Conservation (phyloP, 331 rosid species). For the Quercus lobata region DNA sequence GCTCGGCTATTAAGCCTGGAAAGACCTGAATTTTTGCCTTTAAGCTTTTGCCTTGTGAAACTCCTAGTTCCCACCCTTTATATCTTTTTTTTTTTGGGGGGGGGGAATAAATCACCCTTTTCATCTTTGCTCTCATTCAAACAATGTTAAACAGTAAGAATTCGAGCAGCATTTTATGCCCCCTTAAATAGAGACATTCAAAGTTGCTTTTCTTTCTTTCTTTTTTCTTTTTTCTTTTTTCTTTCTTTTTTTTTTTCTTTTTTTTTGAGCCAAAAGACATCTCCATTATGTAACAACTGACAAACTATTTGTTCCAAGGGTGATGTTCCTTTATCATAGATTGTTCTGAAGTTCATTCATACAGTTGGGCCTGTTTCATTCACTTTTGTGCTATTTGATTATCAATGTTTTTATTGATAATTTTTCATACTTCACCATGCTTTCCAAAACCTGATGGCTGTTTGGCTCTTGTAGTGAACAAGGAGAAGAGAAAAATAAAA, state of each 20-base stretch:
- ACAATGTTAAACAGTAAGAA: neutral
- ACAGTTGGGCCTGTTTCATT: neutral
- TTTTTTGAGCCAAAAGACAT: neutral
- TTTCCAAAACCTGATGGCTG: no score
- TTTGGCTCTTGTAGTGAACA: neutral
- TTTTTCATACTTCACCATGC: neutral
- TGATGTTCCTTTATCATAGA: neutral
- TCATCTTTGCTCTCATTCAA: neutral
- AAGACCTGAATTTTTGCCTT: neutral
- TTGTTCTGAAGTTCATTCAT: neutral
- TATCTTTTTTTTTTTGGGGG: no score
- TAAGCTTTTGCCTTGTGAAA: neutral
- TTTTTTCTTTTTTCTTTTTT: neutral
- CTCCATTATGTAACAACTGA: neutral
- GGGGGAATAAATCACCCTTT: neutral
- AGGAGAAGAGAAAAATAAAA: neutral
- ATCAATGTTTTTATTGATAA: neutral
- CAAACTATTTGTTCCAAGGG: neutral
- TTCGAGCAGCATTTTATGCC: neutral
- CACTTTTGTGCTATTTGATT: neutral
- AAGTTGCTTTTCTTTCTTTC: neutral
- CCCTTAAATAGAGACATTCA: neutral
- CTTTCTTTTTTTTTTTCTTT: neutral
- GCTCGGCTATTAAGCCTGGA: conserved; percentile 17
- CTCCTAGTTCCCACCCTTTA: neutral